Base-by-base conservation (phyloP, 805 yeast species). In the Yamadazyma nakazawae region DNA sequence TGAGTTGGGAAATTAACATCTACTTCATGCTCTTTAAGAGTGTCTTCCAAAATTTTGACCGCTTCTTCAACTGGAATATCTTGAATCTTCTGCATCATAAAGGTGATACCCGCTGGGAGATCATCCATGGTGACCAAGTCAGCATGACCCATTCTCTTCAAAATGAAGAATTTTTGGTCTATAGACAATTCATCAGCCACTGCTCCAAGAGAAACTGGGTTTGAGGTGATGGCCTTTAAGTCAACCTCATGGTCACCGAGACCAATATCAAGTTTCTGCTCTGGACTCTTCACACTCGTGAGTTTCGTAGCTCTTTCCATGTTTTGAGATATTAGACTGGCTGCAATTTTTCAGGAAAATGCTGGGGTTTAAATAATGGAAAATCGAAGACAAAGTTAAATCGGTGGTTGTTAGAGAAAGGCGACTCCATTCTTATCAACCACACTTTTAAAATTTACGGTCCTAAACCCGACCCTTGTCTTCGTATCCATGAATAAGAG, bases 1-100 rank as follows among this genome's bases (percentile, higher is more conserved):
- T 49, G 52, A 3, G 58, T 40, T 3, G 68, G 67, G 46, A 67
- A 59, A 48, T 70, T 71, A 31, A 63, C 62, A 47, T 71, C 75
- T 12, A 53, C 63, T 0, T 52, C 46, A 43, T 66, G 70, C 2
- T 61, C 64, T 2, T 46, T 60, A 31, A 67, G 36, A 2, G 64
- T 57, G n/a, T 56, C 60, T 40, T 61, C 57, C 42, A 69, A 60
- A 28, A 67, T 59, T 7, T 47, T 50, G 8, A 68, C 34, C 2
- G 70, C 61, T 13, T 61, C 63, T 2, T 47, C 54, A 6, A 48
- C 40, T 3, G 52, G 30, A 18, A 66, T 26, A 9, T 42, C 40
- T 39, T 60, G 64, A 26, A 68, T 61, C 46, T 66, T 63, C 45
- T 65, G 58, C 24, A 67, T 49, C 61, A 68, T 63, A 41, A 58